Evolutionary conservation across 441 rosid genomes (phyloP), one percentile per base, ranked within the genome.

Genomic region (Manihot esculenta): DNA sequence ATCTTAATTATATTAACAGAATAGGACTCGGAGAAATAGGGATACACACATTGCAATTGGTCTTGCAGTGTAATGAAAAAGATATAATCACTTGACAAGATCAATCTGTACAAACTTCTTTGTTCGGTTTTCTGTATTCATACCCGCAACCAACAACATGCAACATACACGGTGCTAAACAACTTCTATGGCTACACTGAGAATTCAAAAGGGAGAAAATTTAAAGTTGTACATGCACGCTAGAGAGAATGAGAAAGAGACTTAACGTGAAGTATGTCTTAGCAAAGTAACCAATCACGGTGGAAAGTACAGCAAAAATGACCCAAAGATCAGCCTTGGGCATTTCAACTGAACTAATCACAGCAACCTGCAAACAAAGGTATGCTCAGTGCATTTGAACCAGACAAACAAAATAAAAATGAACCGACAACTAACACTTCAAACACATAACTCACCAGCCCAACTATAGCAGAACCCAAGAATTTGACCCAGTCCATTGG

Each of bases 401-500:
- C 68, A 49, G 41, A 66, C 56, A 17, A 49, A 54, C 50, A 58
- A 75, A 54, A n/a, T 64, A 35, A 64, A 66, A 62, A 42, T 50
- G 10, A 69, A 70, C 38, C 73, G 72, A 55, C 45, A 17, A 78
- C 42, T 33, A 9, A 44, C 63, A 64, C 4, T 64, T 64, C 44
- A 33, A 67, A 14, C 72, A 56, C 65, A 23, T 64, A 72, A 72
- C 99, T 76, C 73, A 95, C 99, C 94, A 95, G 79, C 64, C 98
- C 99, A 77, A 91, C 91, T 26, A 84, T 70, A 45, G 99, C 92
- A 74, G 97, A 93, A 74, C 63, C 84, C 49, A 93, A 76, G 79
- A 93, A 95, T 83, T 86, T 95, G 88, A 91, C 93, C 97, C 98
- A 95, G 83, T 93, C 99, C 87, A 87, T 81, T 47, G 99, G 98